Evolutionary conservation across 805 yeast genomes (phyloP).

Genomic region (Wickerhamiella bombiphila): DNA sequence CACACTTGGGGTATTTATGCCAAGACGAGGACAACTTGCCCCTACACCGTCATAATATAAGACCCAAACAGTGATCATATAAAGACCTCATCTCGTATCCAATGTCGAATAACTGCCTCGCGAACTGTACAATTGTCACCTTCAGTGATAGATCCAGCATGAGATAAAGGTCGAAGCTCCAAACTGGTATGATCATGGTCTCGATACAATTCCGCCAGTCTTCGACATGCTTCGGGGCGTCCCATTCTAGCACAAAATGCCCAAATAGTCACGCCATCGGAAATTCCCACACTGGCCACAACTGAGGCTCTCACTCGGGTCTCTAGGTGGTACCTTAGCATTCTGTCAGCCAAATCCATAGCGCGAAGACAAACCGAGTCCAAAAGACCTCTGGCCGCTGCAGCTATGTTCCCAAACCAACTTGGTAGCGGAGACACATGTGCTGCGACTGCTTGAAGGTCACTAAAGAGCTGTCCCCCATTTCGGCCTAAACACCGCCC

Average conservation of each 20-base stretch:
- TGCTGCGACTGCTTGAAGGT: slow-evolving; percentile 23
- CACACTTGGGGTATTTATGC: too few species aligned
- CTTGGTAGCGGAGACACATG: slow-evolving; percentile 22
- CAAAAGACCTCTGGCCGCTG: slow-evolving; percentile 20
- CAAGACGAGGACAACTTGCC: too few species aligned
- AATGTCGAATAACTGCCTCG: slow-evolving; percentile 16
- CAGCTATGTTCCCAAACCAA: slow-evolving; percentile 26
- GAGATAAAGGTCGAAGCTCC: slow-evolving; percentile 16
- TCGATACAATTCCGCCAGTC: slow-evolving; percentile 17
- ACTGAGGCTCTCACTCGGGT: slow-evolving; percentile 12
- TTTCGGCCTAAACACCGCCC: slow-evolving; percentile 20
- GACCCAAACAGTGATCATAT: background rate
- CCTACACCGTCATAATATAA: too few species aligned
- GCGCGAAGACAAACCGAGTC: slow-evolving; percentile 15
- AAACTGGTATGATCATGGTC: slow-evolving; percentile 13
- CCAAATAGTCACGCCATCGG: slow-evolving; percentile 18
- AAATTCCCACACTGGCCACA: slow-evolving; percentile 18
- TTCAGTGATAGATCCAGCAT: slow-evolving; percentile 14
- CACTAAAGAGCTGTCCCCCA: slow-evolving; percentile 23
- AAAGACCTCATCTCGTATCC: slow-evolving; percentile 13
- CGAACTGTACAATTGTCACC: slow-evolving; percentile 12
- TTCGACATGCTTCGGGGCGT: slow-evolving; percentile 16
- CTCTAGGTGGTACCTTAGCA: slow-evolving; percentile 17
- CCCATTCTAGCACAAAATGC: slow-evolving; percentile 20
- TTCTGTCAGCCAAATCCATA: slow-evolving; percentile 19